Conservation (phyloP, 1,284 basidiomycete species). For the Rhodotorula sp. region DNA sequence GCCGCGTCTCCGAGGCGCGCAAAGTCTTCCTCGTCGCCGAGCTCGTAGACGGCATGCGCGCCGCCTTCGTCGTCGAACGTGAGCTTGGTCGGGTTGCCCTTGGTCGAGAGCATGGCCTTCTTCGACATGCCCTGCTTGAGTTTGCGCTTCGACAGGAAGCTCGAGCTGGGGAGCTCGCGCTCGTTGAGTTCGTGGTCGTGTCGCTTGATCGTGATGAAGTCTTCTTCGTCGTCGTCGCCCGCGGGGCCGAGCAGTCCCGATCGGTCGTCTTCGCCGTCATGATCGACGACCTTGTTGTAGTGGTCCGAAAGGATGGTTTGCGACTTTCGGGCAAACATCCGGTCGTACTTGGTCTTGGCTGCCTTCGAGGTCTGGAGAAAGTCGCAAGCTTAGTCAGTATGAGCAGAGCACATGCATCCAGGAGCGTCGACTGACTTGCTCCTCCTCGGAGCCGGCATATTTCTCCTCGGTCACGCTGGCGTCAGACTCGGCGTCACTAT, state of each 20-base stretch:
- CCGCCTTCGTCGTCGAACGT: slow-evolving; percentile 83
- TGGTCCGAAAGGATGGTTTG: slow-evolving; percentile 89
- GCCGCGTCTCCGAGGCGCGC: slow-evolving; percentile 61
- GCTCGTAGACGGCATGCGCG: slow-evolving; percentile 74
- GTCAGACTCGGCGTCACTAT: slow-evolving; percentile 49
- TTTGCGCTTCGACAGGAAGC: slow-evolving; percentile 62
- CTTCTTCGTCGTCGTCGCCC: slow-evolving; percentile 60
- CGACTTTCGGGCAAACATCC: slow-evolving; percentile 97
- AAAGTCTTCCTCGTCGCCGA: slow-evolving; percentile 66
- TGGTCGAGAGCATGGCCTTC: slow-evolving; percentile 66
- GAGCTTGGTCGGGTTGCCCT: slow-evolving; percentile 62
- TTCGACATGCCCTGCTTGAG: slow-evolving; percentile 72
- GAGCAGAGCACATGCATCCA: background rate
- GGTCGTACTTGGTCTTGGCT: slow-evolving; percentile 85
- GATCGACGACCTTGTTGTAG: slow-evolving; percentile 83
- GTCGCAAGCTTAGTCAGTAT: background rate
- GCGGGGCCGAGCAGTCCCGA: slow-evolving; percentile 16
- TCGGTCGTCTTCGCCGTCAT: slow-evolving; percentile 48
- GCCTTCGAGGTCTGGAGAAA: slow-evolving; percentile 17
- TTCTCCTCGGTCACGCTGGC: slow-evolving; percentile 47
- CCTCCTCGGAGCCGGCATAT: slow-evolving; percentile 9
- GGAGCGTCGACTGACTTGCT: slow-evolving; percentile 27
- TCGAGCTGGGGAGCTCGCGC: slow-evolving; percentile 56
- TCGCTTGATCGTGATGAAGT: slow-evolving; percentile 91
- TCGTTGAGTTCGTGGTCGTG: slow-evolving; percentile 72